phyloP scores from a whole-genome alignment of 108 stramenopile genomes.

The Parietichytrium sp. region DNA sequence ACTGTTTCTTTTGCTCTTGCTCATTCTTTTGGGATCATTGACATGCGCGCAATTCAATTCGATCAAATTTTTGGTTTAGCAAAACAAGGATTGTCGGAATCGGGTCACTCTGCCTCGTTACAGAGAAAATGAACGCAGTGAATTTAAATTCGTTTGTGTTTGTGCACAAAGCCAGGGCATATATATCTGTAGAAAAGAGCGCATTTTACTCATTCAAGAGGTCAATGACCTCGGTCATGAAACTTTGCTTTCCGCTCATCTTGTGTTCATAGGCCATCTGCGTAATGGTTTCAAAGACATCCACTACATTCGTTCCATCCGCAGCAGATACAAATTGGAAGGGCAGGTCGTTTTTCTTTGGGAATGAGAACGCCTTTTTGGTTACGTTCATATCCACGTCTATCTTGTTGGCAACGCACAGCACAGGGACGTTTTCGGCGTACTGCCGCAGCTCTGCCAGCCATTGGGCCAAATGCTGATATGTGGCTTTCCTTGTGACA shows the following conservation, averaged over 20 bases:
- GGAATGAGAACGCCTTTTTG: conserved; percentile 76
- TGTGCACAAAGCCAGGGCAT: background rate
- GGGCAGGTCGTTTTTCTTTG: conserved; percentile 68
- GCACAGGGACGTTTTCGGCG: conserved; percentile 69
- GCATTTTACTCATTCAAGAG: conserved; percentile 53
- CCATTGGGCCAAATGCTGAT: conserved; percentile 73
- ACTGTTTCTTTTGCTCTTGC: background rate
- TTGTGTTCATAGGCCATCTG: conserved; percentile 62
- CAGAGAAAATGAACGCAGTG: background rate
- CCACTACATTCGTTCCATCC: conserved; percentile 81
- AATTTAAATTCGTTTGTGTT: background rate
- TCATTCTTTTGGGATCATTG: background rate
- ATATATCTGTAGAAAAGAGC: background rate
- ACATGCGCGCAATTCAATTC: background rate
- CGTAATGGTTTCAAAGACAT: conserved; percentile 69
- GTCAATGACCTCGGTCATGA: conserved; percentile 67
- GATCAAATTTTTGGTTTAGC: background rate
- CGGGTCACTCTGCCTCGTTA: background rate
- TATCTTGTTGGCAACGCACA: conserved; percentile 80
- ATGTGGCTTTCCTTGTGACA: conserved; percentile 67
- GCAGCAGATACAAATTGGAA: conserved; percentile 78
- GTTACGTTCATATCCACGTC: conserved; percentile 79
- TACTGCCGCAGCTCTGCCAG: conserved; percentile 70
- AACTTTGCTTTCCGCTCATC: conserved; percentile 62
- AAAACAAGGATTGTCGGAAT: background rate